These are phyloP conservation scores for Plasmodium gaboni DNA, from an alignment of 169 alveolate genomes.

Conservation along the genomic window DNA sequence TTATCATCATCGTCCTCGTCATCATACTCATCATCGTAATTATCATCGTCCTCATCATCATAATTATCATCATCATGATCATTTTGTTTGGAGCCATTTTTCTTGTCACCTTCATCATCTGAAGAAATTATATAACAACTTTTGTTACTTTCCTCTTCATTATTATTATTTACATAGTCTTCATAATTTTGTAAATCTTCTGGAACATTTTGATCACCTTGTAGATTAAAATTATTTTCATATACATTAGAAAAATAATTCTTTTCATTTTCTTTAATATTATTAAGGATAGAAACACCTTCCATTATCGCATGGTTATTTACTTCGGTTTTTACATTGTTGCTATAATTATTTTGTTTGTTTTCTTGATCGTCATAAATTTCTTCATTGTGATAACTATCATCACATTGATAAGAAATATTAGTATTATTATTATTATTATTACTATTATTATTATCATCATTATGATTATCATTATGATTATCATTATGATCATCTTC, in stretches of 20 bases:
- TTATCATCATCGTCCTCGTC: slow-evolving; percentile 5
- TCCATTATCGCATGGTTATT: not conserved
- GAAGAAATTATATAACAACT: slow-evolving; percentile 65
- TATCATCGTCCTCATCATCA: not conserved
- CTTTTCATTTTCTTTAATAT: not conserved
- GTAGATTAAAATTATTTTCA: not conserved
- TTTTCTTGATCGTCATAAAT: not conserved
- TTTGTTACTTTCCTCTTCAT: slow-evolving; percentile 9
- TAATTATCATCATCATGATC: not conserved
- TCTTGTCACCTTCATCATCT: slow-evolving; percentile 23
- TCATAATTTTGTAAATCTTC: not conserved
- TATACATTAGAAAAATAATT: not conserved
- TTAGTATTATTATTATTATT: not conserved
- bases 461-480: not conserved
- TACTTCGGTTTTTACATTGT: not conserved
- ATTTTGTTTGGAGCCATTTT: not conserved
- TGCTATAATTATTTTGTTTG: not conserved
- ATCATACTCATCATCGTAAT: not conserved
- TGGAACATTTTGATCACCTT: not conserved
- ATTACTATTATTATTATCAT: not conserved
- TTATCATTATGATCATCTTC: not conserved
- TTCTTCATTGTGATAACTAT: not conserved
- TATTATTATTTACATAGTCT: slow-evolving; percentile 14
- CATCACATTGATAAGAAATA: not conserved
- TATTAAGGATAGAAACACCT: not conserved